Base-by-base conservation (phyloP, 108 stramenopile species). In the Pseudonitzschia pungens region DNA sequence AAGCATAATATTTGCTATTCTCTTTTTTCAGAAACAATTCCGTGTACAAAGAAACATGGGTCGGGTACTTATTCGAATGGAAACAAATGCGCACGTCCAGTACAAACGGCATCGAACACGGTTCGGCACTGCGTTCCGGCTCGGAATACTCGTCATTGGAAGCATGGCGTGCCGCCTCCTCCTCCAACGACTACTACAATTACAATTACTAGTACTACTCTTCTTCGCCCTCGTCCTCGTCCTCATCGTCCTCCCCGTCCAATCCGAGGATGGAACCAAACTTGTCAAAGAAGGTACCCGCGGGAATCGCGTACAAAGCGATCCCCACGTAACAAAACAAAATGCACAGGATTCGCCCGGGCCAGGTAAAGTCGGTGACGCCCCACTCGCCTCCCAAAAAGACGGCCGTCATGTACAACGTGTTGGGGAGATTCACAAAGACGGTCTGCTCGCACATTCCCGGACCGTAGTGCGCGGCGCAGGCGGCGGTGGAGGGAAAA, bases 321-420 rank as follows among this genome's bases (percentile, higher is more conserved):
- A 96, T 94, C 14, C 96, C 96, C 18, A 86, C 84, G 31, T 92
- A 78, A 69, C 93, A 94, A 0, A 94, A 78, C 52, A 93, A 86
- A 65, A 92, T 68, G 65, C 94, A 94, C 15, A 95, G 86, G 26
- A 95, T 70, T 26, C 89, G 86, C 2, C 96, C 96, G 54, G 81
- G 82, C 90, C 92, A 93, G 18, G 93, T 96, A 67, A 96, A 96
- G 73, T 96, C 96, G n/a, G 95, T 86, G 32, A 95, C 69, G 14
- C 92, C 92, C 96, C 96, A 96, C 75, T 96, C 96, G 14, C 96
- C 96, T 55, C 87, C 93, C 48, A 96, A 76, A 78, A 96, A 96
- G 26, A 96, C 84, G 18, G 94, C 96, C 2, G 89, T 86, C 78
- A 87, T 93, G 77, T 86, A 96, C 87, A 95, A 77, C n/a, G 88